These are phyloP conservation scores for Anisodus acutangulus DNA, from an alignment of 257 asterid species.

Conservation along the genomic window DNA sequence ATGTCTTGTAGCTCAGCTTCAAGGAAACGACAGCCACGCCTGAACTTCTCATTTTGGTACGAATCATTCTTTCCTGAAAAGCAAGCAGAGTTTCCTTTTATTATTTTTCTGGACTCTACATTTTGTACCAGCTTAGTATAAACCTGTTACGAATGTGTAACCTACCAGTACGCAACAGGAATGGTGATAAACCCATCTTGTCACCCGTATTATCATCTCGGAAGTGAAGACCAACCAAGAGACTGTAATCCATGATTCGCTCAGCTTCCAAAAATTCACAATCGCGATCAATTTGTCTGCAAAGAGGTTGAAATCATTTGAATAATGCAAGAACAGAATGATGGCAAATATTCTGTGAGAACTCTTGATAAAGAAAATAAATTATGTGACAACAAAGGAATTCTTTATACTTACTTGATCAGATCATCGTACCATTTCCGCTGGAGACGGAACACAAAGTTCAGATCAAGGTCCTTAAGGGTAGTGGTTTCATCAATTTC, in stretches of 20 bases:
- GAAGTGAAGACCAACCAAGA: constrained; percentile 91
- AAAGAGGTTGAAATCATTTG: not conserved
- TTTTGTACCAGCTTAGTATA: not conserved
- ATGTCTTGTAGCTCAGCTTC: constrained; percentile 95
- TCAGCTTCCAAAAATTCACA: constrained; percentile 88
- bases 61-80: constrained; percentile 75
- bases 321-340: constrained; percentile 27
- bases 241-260: constrained; percentile 94
- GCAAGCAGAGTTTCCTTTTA: constrained; percentile 32
- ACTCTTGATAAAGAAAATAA: constrained; percentile 11
- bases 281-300: constrained; percentile 89
- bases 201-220: constrained; percentile 86
- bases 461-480: constrained; percentile 85
- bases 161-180: constrained; percentile 75
- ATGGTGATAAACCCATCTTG: constrained; percentile 92
- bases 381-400: not conserved
- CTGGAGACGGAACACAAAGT: constrained; percentile 74
- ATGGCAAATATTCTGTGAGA: not conserved
- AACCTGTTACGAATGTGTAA: not conserved
- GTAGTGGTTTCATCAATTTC: constrained; percentile 95
- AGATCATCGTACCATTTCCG: constrained; percentile 81
- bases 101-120: constrained; percentile 27
- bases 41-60: constrained; percentile 76
- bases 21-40: constrained; percentile 94
- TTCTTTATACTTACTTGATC: constrained; percentile 64